These are phyloP conservation scores for Ustilaginoidea virens DNA, from an alignment of 2,329 filamentous ascomycete genomes.

Conservation along the genomic window DNA sequence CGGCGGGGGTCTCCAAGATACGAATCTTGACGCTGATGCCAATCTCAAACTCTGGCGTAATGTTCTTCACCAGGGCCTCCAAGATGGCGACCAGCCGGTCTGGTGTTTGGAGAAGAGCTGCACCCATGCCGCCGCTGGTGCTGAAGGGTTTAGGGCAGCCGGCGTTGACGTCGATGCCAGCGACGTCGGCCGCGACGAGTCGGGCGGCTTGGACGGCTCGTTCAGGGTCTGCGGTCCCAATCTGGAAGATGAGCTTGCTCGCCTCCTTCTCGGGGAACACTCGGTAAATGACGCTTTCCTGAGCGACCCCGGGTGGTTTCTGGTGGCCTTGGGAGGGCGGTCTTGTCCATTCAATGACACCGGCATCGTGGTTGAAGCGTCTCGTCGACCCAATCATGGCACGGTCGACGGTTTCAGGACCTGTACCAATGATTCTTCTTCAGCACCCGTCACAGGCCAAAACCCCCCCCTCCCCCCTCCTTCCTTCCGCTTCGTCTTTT, in stretches of 20 bases:
- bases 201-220: slow-evolving; percentile 72
- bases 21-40: slow-evolving; percentile 97
- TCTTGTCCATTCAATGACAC: slow-evolving; percentile 75
- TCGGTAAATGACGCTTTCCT: slow-evolving; percentile 65
- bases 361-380: slow-evolving; percentile 57
- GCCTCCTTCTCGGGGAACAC: slow-evolving; percentile 66
- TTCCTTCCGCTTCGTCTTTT: too few species aligned
- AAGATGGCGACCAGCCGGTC: slow-evolving; percentile 75
- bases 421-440: slow-evolving; percentile 20
- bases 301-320: slow-evolving; percentile 34
- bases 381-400: slow-evolving; percentile 79
- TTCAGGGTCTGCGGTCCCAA: slow-evolving; percentile 74
- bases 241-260: slow-evolving; percentile 69
- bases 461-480: too few species aligned
- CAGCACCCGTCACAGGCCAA: not conserved
- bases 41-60: slow-evolving; percentile 65
- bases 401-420: slow-evolving; percentile 86
- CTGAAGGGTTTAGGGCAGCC: slow-evolving; percentile 98
- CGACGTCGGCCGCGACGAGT: slow-evolving; percentile 73
- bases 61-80: slow-evolving; percentile 62
- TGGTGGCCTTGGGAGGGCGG: slow-evolving; percentile 54
- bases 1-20: slow-evolving; percentile 58
- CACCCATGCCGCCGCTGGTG: slow-evolving; percentile 88
- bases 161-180: slow-evolving; percentile 91
- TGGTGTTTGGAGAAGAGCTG: slow-evolving; percentile 71